Percentiles rank a stretch among this genome's conserved stretches.
Evolutionary conservation across 2,329 filamentous ascomycete genomes (phyloP).

Genomic region (Gnomoniopsis sp.): DNA sequence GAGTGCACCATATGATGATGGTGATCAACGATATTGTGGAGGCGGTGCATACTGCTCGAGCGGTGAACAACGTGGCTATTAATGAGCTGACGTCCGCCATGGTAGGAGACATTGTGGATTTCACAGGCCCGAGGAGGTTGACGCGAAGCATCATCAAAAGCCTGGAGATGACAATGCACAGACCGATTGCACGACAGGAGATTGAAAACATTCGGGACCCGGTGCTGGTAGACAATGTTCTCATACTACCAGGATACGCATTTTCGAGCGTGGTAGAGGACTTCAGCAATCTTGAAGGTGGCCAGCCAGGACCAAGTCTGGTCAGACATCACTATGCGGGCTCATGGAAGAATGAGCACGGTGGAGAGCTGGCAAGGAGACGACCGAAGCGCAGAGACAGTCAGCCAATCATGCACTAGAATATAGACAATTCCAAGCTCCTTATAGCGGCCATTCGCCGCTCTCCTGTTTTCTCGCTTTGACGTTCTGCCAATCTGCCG

Average conservation of each 20-base stretch:
- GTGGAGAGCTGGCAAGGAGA: conserved; percentile 5
- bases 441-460: background rate
- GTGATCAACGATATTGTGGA: conserved; percentile 19
- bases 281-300: background rate
- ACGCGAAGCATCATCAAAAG: conserved; percentile 13
- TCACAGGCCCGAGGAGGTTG: conserved; percentile 19
- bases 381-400: background rate
- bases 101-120: conserved; percentile 19
- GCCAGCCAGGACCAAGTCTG: conserved; percentile 1
- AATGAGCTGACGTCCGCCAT: conserved; percentile 12
- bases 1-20: conserved; percentile 14
- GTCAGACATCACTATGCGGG: conserved; percentile 17
- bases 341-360: conserved; percentile 15
- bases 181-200: background rate
- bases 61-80: conserved; percentile 1
- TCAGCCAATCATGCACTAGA: background rate
- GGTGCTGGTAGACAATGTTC: background rate
- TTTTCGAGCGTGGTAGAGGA: background rate
- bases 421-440: background rate
- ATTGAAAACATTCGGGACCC: conserved; percentile 1
- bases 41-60: background rate
- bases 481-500: background rate
- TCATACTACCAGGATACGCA: conserved; percentile 1
- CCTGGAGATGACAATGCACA: background rate
- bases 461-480: background rate